These are phyloP conservation scores for Mycena haematopus DNA, from an alignment of 768 basidiomycete genomes.

Conservation along the genomic window DNA sequence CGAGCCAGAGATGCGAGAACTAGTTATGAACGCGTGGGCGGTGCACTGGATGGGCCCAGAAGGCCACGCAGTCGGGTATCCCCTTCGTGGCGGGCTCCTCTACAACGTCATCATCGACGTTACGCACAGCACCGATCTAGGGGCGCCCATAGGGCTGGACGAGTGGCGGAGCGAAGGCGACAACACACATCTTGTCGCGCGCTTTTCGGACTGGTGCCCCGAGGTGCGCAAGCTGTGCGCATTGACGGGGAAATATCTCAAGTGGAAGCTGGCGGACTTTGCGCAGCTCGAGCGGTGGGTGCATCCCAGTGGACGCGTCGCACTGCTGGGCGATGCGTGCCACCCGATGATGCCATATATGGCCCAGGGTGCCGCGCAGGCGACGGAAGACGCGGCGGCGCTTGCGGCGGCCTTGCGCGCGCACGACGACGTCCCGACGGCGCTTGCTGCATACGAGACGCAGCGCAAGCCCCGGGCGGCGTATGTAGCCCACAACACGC, in stretches of 20 bases:
- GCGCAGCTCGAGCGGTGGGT: constrained; percentile 36
- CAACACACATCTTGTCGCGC: constrained; percentile 14
- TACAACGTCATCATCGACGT: constrained; percentile 32
- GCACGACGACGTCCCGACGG: constrained; percentile 45
- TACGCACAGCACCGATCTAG: constrained; percentile 25
- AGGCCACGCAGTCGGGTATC: constrained; percentile 32
- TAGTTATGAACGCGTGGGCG: constrained; percentile 29
- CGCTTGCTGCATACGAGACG: constrained; percentile 53
- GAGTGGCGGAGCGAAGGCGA: constrained; percentile 30
- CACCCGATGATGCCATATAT: constrained; percentile 38
- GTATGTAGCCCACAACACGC: constrained; percentile 50
- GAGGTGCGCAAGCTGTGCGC: constrained; percentile 28
- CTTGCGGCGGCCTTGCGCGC: constrained; percentile 51
- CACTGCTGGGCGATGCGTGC: constrained; percentile 38
- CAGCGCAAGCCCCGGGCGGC: constrained; percentile 55
- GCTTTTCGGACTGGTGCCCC: constrained; percentile 26
- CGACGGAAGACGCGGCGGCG: constrained; percentile 47
- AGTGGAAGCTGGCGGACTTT: constrained; percentile 40
- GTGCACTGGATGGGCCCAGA: constrained; percentile 34
- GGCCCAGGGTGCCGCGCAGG: constrained; percentile 28
- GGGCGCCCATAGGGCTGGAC: constrained; percentile 21
- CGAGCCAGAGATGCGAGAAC: constrained; percentile 27
- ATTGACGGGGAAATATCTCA: constrained; percentile 31
- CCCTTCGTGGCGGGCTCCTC: constrained; percentile 21
- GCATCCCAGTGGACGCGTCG: constrained; percentile 33